A percentile compares a stretch with the other conserved stretches of the same genome.
phyloP scores from a whole-genome alignment of 805 yeast genomes.

The Barnettozyma sp. region DNA sequence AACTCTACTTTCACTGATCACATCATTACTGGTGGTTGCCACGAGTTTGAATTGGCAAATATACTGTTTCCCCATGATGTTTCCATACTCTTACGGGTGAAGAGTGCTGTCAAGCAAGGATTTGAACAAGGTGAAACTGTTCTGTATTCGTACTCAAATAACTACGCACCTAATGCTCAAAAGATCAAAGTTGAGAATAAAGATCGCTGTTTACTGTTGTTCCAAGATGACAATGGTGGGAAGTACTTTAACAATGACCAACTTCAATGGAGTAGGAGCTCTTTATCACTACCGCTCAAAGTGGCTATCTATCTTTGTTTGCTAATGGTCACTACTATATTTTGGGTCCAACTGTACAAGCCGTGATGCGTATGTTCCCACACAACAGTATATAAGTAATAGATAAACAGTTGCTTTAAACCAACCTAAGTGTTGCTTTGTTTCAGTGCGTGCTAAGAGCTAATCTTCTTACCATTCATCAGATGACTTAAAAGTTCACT shows the following conservation, averaged over 20 bases:
- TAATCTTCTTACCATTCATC: slow-evolving; percentile 64
- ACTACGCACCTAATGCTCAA: background rate
- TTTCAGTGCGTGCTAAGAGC: too few relatives aligned
- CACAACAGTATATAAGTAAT: too few relatives aligned
- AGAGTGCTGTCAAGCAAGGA: background rate
- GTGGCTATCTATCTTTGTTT: too few relatives aligned
- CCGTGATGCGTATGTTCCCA: too few relatives aligned
- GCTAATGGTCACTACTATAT: too few relatives aligned
- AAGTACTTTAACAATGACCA: too few relatives aligned
- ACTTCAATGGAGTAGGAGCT: too few relatives aligned
- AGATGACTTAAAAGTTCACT: slow-evolving; percentile 79
- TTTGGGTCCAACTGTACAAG: too few relatives aligned
- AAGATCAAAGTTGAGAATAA: slow-evolving; percentile 1
- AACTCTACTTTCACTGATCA: background rate
- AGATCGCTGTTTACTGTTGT: background rate
- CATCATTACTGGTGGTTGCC: background rate
- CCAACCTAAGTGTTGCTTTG: too few relatives aligned
- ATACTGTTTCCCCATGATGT: background rate
- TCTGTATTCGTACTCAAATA: background rate
- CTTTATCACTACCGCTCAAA: too few relatives aligned
- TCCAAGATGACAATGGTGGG: too few relatives aligned
- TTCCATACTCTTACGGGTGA: background rate
- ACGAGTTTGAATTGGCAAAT: background rate
- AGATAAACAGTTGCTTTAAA: too few relatives aligned
- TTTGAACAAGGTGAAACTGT: background rate